Evolutionary conservation across 2,329 filamentous ascomycete genomes (phyloP), one percentile per base, ranked within the genome.

Genomic region (Aureobasidium melanogenum): DNA sequence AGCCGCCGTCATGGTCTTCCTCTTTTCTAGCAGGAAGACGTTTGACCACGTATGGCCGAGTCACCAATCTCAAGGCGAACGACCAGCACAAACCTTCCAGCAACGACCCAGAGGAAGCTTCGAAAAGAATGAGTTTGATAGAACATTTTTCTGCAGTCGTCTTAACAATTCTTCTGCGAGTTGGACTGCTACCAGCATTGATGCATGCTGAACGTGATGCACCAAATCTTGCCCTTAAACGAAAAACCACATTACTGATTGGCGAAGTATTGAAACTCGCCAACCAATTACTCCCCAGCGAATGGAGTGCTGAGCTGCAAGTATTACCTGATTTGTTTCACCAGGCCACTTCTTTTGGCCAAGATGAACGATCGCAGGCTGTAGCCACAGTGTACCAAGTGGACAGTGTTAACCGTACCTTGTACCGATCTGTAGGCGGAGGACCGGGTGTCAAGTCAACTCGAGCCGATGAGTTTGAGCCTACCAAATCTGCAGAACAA

Each of bases 381-480:
- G 92, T 91, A 8, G 87, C 91, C 8, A 95, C 95, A 19, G 90
- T 99, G 14, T 99, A 97, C 69, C 94, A 97, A 71, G 96, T 99
- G 59, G 96, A 96, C 76, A 97, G 93, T 71, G 91, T 99, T 66
- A 99, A 93, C 72, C 85, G 91, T 64, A 97, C 92, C 0, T 77
- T 99, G 15, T 95, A 95, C 70, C 84, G 91, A 62, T 95, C 90
- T 51, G 66, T 67, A 24, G 61, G 50, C 14, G 46, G 61, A n/a
- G 47, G 28, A 17, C 44, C 55, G 14, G 61, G 46, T 14, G 43
- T 47, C 30, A 57, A 56, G 14, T 55, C 60, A 24, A 48, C 60
- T 9, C 47, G 47, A 3, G 48, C 48, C 2, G 54, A 58, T 22
- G 61, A 58, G 7, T 57, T 59, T 28, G 61, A 57, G 28, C 57